A percentile compares a stretch with the other conserved stretches of the same genome.
Conservation (phyloP, 352 stramenopile species). For the Phytopythium oedochilum region DNA sequence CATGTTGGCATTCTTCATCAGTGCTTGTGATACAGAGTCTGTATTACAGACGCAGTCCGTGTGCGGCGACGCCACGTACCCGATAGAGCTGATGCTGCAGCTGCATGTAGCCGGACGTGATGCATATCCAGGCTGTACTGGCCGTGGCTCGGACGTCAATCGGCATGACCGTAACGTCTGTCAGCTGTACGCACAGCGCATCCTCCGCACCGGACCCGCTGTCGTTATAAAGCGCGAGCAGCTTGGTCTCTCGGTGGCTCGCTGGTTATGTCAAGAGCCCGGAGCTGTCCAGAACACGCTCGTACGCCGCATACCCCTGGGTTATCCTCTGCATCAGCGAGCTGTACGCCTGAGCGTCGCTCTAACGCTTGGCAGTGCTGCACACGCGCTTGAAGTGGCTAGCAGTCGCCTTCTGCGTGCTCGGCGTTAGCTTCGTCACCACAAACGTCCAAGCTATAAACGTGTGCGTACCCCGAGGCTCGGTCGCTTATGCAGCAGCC, state of each 20-base stretch:
- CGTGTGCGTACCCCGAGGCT: neutral
- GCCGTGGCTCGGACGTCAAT: conserved; percentile 14
- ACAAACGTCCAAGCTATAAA: too few species aligned
- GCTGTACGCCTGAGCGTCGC: neutral
- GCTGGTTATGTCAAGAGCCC: neutral
- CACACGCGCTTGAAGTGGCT: neutral
- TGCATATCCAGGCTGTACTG: conserved; percentile 16
- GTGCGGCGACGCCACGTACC: conserved; percentile 3
- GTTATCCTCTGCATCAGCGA: neutral
- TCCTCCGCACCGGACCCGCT: too few species aligned
- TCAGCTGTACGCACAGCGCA: conserved; percentile 20
- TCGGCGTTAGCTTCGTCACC: too few species aligned
- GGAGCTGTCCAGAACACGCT: neutral
- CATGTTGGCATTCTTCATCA: too few species aligned
- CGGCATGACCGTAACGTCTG: conserved; percentile 13
- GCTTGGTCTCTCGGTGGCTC: neutral
- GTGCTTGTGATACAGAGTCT: too few species aligned
- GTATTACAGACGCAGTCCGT: too few species aligned
- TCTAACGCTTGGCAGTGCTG: neutral
- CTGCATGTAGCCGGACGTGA: conserved; percentile 27
- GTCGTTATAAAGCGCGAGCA: neutral
- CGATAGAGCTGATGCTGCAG: conserved; percentile 22
- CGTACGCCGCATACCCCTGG: neutral
- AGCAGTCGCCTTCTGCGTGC: too few species aligned
- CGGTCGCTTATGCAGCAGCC: conserved; percentile 1